Evolutionary conservation across 2,329 filamentous ascomycete genomes (phyloP), one percentile per base, ranked within the genome.

Genomic region (Trichophyton mentagrophytes): DNA sequence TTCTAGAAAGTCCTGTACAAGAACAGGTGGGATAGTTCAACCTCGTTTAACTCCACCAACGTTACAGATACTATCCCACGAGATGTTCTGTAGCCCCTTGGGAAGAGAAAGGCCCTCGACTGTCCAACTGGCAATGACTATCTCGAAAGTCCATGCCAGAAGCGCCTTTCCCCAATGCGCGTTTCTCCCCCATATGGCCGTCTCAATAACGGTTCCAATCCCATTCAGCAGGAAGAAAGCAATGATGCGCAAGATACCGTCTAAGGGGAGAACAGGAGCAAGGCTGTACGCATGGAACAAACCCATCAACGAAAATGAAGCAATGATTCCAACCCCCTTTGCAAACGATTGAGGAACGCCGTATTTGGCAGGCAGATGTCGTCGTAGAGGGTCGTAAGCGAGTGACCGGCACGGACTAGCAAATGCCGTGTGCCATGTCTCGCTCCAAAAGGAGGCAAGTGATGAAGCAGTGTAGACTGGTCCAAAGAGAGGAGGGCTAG

Each of bases 361-460:
- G 25, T 68, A 65, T 56, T 65, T 67, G 4, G 30, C 22, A 0
- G 68, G 68, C 17, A 76, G 68, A 1, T 65, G 60, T 20, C 67
- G 65, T n/a, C 72, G 67, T 22, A 74, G 63, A 3, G 74, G 74
- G 0, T 62, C 63, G 58, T 76, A 76, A 6, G 71, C 72, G n/a
- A 77, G 67, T 5, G 69, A 72, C 4, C 69, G 69, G 51, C 73
- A 76, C 0, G 74, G 74, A 33, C 73, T 69, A 6, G 73, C 69
- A 62, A 76, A 76, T 0, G 69, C 72, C 58, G 74, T 76, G 58
- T 77, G 74, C 74, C 74, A 77, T 17, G 72, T 75, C 63, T 75
- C 73, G 13, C 68, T 73, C 74, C 74, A 77, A 60, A 74, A 75
- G 1, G 69, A 70, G 1, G 68, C 67, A 40, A 75, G 63, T 49